Conservation (phyloP, 495 filamentous ascomycete species). For the Saxophila tyrrhenica region DNA sequence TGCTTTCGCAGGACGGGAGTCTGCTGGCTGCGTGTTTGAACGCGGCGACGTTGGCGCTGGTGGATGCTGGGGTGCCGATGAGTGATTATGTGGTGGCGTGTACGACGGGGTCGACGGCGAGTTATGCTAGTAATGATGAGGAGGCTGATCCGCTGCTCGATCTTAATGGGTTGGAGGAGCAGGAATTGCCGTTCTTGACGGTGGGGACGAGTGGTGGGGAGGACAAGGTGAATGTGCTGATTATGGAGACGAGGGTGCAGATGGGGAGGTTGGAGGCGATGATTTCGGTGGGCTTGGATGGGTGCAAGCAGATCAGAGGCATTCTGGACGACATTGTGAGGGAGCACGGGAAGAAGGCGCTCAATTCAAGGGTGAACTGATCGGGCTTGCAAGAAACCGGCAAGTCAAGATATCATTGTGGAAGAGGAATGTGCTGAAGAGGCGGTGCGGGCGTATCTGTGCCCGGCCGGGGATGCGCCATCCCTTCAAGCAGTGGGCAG, state of each 20-base stretch:
- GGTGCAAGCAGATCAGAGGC: constrained; percentile 73
- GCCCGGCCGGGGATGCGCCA: no score
- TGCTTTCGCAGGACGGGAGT: constrained; percentile 84
- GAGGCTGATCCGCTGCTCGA: constrained; percentile 79
- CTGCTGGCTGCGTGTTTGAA: constrained; percentile 84
- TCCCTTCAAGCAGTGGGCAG: no score
- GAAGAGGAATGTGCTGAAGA: no score
- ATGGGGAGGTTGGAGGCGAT: constrained; percentile 73
- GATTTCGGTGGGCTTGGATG: constrained; percentile 83
- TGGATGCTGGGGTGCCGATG: constrained; percentile 95
- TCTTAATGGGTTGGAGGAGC: constrained; percentile 74
- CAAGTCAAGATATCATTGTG: no score
- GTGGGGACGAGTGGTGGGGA: constrained; percentile 57
- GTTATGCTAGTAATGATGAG: constrained; percentile 50
- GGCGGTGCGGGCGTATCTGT: no score
- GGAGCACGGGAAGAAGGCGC: constrained; percentile 50
- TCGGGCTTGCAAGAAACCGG: not conserved
- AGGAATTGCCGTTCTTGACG: constrained; percentile 80
- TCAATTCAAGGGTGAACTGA: constrained; percentile 39
- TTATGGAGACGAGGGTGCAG: constrained; percentile 76
- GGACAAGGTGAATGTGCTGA: constrained; percentile 57
- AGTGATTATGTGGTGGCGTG: constrained; percentile 78
- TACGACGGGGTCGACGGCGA: constrained; percentile 66
- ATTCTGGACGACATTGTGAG: constrained; percentile 62
- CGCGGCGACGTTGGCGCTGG: constrained; percentile 79